These are phyloP conservation scores for Phyllostachys edulis DNA, from an alignment of 176 grass and related monocot genomes.

Conservation along the genomic window DNA sequence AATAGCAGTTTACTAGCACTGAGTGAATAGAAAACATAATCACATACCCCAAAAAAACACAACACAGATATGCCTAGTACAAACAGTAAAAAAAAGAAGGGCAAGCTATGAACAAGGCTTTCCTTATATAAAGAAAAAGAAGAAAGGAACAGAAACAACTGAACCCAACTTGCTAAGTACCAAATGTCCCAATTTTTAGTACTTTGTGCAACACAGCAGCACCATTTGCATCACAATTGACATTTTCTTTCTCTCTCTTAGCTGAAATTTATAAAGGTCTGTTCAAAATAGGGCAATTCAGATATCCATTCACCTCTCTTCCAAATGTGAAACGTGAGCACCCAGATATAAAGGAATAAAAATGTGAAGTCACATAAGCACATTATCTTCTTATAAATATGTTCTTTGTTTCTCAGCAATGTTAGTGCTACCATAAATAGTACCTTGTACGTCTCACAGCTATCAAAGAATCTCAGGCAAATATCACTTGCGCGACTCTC, in stretches of 20 bases:
- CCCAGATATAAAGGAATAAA: not conserved
- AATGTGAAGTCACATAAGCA: not conserved
- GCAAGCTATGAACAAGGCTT: not conserved
- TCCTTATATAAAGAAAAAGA: not conserved
- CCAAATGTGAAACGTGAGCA: not conserved
- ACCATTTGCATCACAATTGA: not conserved
- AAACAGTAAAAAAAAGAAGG: not conserved
- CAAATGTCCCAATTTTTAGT: not conserved
- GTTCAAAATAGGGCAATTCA: not conserved
- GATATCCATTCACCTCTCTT: not conserved
- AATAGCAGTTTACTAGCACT: not conserved
- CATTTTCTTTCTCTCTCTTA: constrained; percentile 2
- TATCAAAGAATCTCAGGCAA: constrained; percentile 79
- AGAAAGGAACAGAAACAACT: not conserved
- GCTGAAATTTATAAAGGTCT: not conserved
- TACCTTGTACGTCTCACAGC: constrained; percentile 94
- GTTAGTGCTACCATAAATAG: constrained; percentile 16
- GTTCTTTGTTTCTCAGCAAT: not conserved
- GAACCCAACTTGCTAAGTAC: not conserved
- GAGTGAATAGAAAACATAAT: not conserved
- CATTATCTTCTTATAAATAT: not conserved
- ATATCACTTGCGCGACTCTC: constrained; percentile 96
- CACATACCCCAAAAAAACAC: not conserved
- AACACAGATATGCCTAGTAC: not conserved
- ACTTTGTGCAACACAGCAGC: not conserved